Evolutionary conservation across 2,329 filamentous ascomycete species (phyloP).

Genomic region (Alternaria longipes): DNA sequence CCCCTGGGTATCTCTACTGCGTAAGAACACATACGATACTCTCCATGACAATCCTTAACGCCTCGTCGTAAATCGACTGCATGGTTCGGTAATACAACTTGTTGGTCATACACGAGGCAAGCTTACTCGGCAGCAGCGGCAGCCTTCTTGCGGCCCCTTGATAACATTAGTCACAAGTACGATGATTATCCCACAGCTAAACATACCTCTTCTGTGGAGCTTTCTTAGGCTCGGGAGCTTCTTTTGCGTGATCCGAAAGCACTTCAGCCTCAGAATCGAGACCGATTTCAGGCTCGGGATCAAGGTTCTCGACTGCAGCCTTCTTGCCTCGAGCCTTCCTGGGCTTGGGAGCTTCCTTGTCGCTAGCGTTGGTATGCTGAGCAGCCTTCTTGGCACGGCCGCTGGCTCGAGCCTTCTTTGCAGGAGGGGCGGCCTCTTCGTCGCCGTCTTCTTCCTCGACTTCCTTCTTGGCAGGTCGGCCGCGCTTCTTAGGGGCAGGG

Average conservation of each 20-base stretch:
- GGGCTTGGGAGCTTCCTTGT: conserved; percentile 29
- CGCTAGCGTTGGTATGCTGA: conserved; percentile 20
- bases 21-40: conserved; percentile 3
- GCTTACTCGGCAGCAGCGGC: conserved; percentile 28
- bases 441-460: conserved; percentile 33
- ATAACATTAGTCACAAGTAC: conserved; percentile 13
- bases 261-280: conserved; percentile 15
- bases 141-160: conserved; percentile 38
- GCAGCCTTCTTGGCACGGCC: conserved; percentile 18
- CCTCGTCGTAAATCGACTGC: conserved; percentile 2
- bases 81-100: background rate
- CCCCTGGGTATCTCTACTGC: conserved; percentile 9
- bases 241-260: conserved; percentile 15
- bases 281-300: conserved; percentile 20
- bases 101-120: background rate
- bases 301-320: conserved; percentile 18
- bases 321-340: conserved; percentile 40
- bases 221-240: conserved; percentile 21
- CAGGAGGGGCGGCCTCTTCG: conserved; percentile 34
- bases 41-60: conserved; percentile 8
- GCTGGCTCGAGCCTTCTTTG: conserved; percentile 29
- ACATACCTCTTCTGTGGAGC: conserved; percentile 43
- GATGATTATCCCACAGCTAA: background rate
- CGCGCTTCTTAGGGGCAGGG: conserved; percentile 44
- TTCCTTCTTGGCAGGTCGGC: conserved; percentile 24